Evolutionary conservation across 1,139 yeast species (phyloP).

Genomic region (Kodamaea sp.): DNA sequence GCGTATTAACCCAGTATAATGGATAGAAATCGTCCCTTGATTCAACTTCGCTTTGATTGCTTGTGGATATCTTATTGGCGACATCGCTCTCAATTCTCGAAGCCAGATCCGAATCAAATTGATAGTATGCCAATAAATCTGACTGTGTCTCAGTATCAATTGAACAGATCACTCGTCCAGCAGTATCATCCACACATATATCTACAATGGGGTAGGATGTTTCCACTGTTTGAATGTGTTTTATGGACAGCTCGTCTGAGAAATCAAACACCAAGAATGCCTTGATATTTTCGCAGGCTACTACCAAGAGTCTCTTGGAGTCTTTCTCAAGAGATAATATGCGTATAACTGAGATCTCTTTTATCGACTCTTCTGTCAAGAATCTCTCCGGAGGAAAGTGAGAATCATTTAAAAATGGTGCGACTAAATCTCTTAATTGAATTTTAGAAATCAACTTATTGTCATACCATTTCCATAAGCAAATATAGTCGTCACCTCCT

Average conservation of each 20-base stretch:
- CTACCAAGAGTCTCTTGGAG: slow-evolving; percentile 35
- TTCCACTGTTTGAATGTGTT: slow-evolving; percentile 29
- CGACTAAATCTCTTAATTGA: slow-evolving; percentile 49
- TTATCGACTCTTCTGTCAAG: slow-evolving; percentile 51
- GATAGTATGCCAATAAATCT: slow-evolving; percentile 29
- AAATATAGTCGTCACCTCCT: slow-evolving; percentile 85
- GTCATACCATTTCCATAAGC: slow-evolving; percentile 75
- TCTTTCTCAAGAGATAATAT: slow-evolving; percentile 30
- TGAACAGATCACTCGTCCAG: slow-evolving; percentile 42
- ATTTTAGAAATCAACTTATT: slow-evolving; percentile 50
- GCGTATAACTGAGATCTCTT: slow-evolving; percentile 57
- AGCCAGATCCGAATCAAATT: slow-evolving; percentile 17
- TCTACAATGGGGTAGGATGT: slow-evolving; percentile 29
- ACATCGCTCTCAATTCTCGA: slow-evolving; percentile 8
- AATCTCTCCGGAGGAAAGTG: slow-evolving; percentile 72
- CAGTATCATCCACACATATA: slow-evolving; percentile 19
- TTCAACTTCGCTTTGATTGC: slow-evolving; percentile 35
- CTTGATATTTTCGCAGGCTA: slow-evolving; percentile 60
- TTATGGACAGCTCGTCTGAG: slow-evolving; percentile 20
- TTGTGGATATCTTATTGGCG: slow-evolving; percentile 19
- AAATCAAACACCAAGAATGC: slow-evolving; percentile 47
- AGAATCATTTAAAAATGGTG: slow-evolving; percentile 51
- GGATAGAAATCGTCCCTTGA: slow-evolving; percentile 56
- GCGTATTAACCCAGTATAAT: slow-evolving; percentile 59
- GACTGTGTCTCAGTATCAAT: slow-evolving; percentile 44